Base-by-base conservation (phyloP, 164 flowering plant species). In the Amborella trichopoda region DNA sequence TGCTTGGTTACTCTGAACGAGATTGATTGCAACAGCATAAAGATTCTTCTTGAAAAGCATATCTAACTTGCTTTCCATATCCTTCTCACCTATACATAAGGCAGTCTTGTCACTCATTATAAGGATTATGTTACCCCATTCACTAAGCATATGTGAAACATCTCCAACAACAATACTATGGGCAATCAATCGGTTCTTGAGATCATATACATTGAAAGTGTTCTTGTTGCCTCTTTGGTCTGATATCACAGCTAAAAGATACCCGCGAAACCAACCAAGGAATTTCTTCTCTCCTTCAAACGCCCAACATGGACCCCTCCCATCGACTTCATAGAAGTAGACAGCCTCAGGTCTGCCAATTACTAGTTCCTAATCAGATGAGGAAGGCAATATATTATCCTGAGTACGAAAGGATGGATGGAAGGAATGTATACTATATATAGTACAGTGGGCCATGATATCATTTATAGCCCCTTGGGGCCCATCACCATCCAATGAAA, bases 241-340 rank as follows among this genome's bases (percentile, higher is more conserved):
- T 40, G 78, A 73, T 67, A 79, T 72, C 47, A 93, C 91, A 70
- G 91, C 80, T 54, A 93, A 63, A 26, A 93, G 81, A 59, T 93
- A 93, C 9, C 99, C 95, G 56, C 99, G 88, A 57, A 85, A 93
- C 99, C 99, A 93, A 18, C 99, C 96, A 23, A 88, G 48, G 48
- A 93, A 73, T 49, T 76, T 85, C 59, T 88, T 93, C 71, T 88
- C 94, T 44, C 96, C 99, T 52, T 93, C 96, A 72, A 93, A 88
- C 30, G 99, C 96, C 94, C 91, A 88, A 59, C 95, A 93, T 38
- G 99, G 96, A 57, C 95, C 99, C 38, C 99, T 94, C 4, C 99
- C 99, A 76, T 85, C 96, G 61, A 74, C 81, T 68, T 93, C 95
- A 55, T 88, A 93, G 67, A 93, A 93, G 66, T 80, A 93, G 20